A percentile compares a stretch with the other conserved stretches of the same genome.
These are phyloP conservation scores for Gastrolobium bilobum DNA, from an alignment of 306 rosid species.

Conservation along the genomic window DNA sequence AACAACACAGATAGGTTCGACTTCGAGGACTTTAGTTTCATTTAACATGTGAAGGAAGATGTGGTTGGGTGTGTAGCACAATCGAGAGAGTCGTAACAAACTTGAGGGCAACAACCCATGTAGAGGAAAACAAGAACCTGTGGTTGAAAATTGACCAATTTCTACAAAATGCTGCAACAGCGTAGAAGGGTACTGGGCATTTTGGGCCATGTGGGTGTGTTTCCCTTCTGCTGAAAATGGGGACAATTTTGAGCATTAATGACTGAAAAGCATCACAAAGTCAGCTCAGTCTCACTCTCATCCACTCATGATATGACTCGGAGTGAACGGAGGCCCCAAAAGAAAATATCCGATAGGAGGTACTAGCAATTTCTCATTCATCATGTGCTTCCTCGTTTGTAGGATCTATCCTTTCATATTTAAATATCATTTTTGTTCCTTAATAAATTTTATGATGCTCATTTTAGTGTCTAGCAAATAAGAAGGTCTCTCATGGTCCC, in stretches of 20 bases:
- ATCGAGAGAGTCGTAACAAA: conserved; percentile 45
- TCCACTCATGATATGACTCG: conserved; percentile 26
- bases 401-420: too few relatives aligned
- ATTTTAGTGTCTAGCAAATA: too few relatives aligned
- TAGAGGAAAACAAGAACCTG: conserved; percentile 55
- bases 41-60: conserved; percentile 51
- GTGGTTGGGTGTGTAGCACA: conserved; percentile 35
- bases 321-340: conserved; percentile 34
- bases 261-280: neutral
- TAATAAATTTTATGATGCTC: too few relatives aligned
- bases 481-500: too few relatives aligned
- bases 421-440: too few relatives aligned
- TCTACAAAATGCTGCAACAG: conserved; percentile 25
- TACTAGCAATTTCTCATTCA: conserved; percentile 41
- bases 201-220: conserved; percentile 72
- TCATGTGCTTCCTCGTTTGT: conserved; percentile 22
- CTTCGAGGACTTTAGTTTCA: conserved; percentile 40
- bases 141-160: conserved; percentile 60
- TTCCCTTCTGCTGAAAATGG: conserved; percentile 45
- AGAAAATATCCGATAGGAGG: conserved; percentile 22
- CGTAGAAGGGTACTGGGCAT: conserved; percentile 35
- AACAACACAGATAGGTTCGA: conserved; percentile 12
- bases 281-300: conserved; percentile 28
- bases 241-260: conserved; percentile 42
- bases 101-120: conserved; percentile 57